Percentiles rank a stretch among this genome's conserved stretches.
Evolutionary conservation across 192 early-diverging fungal genomes (phyloP).

Genomic region (Backusella liffmaniae): DNA sequence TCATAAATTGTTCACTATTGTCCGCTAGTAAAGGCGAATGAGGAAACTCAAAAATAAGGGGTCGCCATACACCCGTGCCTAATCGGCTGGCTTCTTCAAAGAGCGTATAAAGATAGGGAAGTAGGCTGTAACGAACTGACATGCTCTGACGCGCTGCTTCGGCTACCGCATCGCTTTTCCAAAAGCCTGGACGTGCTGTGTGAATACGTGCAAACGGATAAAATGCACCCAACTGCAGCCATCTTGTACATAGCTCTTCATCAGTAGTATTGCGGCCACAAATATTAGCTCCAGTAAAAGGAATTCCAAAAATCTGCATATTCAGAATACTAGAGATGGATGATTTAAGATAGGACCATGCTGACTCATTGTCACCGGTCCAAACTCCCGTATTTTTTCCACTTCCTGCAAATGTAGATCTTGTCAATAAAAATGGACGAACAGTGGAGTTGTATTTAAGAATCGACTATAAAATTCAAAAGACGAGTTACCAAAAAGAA

Average conservation of each 20-base stretch:
- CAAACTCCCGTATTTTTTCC: conserved; percentile 37
- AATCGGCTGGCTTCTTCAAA: conserved; percentile 47
- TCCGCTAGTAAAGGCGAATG: conserved; percentile 21
- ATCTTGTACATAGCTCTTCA: conserved; percentile 64
- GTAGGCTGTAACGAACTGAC: conserved; percentile 52
- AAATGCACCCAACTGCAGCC: conserved; percentile 57
- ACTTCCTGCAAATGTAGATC: conserved; percentile 65
- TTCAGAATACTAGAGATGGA: conserved; percentile 61
- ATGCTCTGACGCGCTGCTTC: conserved; percentile 51
- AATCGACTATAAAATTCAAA: conserved; percentile 8
- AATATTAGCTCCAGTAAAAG: conserved; percentile 67
- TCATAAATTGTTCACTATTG: conserved; percentile 60
- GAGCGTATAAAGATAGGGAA: conserved; percentile 61
- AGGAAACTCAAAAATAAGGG: conserved; percentile 55
- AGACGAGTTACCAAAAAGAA: background rate
- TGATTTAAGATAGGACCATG: conserved; percentile 54
- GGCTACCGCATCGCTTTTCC: conserved; percentile 43
- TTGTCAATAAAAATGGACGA: conserved; percentile 57
- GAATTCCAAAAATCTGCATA: conserved; percentile 71
- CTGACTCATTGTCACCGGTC: conserved; percentile 59
- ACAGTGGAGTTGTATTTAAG: conserved; percentile 7
- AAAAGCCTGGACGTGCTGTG: conserved; percentile 40
- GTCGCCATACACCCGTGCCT: conserved; percentile 54
- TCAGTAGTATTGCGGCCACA: conserved; percentile 52
- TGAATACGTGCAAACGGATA: conserved; percentile 55